Evolutionary conservation across 2,329 filamentous ascomycete species (phyloP).

Genomic region (Colletotrichum phormii): DNA sequence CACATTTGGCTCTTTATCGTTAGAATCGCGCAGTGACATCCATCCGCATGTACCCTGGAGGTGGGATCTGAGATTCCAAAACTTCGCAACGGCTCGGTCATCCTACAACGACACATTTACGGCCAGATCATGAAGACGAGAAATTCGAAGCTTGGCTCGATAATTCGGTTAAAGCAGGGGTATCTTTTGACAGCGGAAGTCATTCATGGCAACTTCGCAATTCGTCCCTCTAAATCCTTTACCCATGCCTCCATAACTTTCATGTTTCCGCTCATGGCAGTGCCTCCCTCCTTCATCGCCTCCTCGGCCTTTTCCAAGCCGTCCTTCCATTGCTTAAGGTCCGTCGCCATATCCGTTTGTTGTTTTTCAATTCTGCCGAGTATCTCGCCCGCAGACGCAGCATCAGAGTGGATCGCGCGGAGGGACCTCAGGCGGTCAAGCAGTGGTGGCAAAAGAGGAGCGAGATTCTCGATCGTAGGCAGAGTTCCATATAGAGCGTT

Average conservation of each 20-base stretch:
- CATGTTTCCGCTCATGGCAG: conserved; percentile 81
- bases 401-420: conserved; percentile 86
- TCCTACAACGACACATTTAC: not conserved
- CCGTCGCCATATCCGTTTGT: conserved; percentile 84
- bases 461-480: conserved; percentile 86
- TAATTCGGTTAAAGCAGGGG: conserved; percentile 41
- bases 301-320: conserved; percentile 83
- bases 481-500: conserved; percentile 91
- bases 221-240: conserved; percentile 82
- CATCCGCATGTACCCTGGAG: not conserved
- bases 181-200: conserved; percentile 47
- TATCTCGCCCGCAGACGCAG: conserved; percentile 82
- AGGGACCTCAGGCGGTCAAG: conserved; percentile 88
- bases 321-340: conserved; percentile 88
- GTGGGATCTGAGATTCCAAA: not conserved
- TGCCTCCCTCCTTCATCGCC: conserved; percentile 77
- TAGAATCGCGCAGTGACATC: not conserved
- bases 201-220: conserved; percentile 67
- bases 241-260: conserved; percentile 91
- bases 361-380: conserved; percentile 81
- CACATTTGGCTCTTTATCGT: not conserved
- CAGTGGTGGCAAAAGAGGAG: conserved; percentile 85
- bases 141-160: not conserved
- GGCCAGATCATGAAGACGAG: not conserved
- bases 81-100: not conserved